These are phyloP conservation scores for Podaxis sp. DNA, from an alignment of 768 basidiomycete genomes.

Conservation along the genomic window DNA sequence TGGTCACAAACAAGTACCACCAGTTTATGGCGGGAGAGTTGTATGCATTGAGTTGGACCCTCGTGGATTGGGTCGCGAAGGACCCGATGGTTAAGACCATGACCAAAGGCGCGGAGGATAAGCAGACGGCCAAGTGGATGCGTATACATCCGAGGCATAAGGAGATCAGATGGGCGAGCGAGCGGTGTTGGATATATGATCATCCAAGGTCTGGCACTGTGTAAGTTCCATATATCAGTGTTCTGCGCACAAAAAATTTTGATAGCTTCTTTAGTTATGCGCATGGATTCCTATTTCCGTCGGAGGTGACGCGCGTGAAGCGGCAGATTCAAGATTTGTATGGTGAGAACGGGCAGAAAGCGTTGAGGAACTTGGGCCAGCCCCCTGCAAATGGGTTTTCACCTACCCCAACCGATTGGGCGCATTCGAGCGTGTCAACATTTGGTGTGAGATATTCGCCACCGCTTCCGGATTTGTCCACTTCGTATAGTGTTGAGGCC, in stretches of 20 bases:
- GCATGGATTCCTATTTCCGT: conserved; percentile 94
- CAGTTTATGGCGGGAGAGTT: conserved; percentile 94
- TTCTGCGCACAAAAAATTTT: conserved; percentile 1
- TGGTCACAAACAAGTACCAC: conserved; percentile 84
- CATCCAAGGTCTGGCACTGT: conserved; percentile 93
- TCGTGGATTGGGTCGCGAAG: conserved; percentile 84
- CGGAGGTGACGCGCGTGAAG: conserved; percentile 70
- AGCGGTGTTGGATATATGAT: conserved; percentile 97
- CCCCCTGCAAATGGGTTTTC: conserved; percentile 23
- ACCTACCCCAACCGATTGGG: conserved; percentile 56
- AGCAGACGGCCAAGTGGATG: conserved; percentile 93
- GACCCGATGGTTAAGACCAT: conserved; percentile 63
- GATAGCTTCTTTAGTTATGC: conserved; percentile 56
- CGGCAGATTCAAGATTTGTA: conserved; percentile 44
- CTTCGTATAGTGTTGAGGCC: conserved; percentile 78
- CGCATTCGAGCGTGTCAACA: conserved; percentile 81
- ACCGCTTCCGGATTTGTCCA: conserved; percentile 61
- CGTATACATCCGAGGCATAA: conserved; percentile 71
- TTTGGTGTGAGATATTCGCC: conserved; percentile 76
- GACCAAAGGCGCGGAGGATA: conserved; percentile 85
- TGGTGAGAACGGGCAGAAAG: conserved; percentile 39
- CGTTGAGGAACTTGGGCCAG: conserved; percentile 20
- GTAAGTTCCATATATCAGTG: conserved; percentile 39
- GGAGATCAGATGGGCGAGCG: conserved; percentile 84
- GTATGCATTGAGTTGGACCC: conserved; percentile 84